Base-by-base conservation (phyloP, 2,329 filamentous ascomycete species). In the Talaromyces sp. region DNA sequence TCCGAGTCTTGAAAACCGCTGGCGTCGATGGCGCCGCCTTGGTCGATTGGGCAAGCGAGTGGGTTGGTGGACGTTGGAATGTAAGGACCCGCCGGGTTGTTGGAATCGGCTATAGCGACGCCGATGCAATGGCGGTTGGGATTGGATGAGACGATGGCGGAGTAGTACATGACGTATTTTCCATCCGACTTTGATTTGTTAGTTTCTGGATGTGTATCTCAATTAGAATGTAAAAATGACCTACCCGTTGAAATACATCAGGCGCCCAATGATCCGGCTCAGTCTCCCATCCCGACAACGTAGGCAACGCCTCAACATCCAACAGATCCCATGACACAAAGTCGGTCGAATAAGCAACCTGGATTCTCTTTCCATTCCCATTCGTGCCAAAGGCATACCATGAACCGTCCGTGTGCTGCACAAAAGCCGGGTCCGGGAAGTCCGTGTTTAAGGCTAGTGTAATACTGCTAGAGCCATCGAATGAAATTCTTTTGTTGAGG, bases 11-110 rank as follows among this genome's bases (percentile, higher is more conserved):
- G 68, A 72, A 88, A 89, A 3, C 83, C 85, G 0, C 83, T 77
- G 0, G 86, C 77, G 68, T 90, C 87, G 67, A 89, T 89, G 18
- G 85, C 82, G 37, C 86, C 86, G 21, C 86, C 86, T 59, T 78
- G 69, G 58, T 76, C 75, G 0, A 80, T 68, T 0, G 81, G 80
- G 67, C 86, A 88, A 18, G 80, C 80, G 37, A 87, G 76, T 0
- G 84, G 82, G 8, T 73, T 68, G 2, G 74, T 68, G 7, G 77
- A 72, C 21, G 44, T 25, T 6, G 85, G 79, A 14, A 69, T 71
- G 68, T 84, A 88, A 0, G 86, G 86, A 0, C 86, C 86, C 1
- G 66, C 61, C 6, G 72, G 69, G 18, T 75, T 68, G 39, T 81
- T 73, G 14, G 69, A 71, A 28, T 76, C 66, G 0, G 84, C 79